Conservation (phyloP, 495 filamentous ascomycete genomes). For the Hypoxylon cercidicola region DNA sequence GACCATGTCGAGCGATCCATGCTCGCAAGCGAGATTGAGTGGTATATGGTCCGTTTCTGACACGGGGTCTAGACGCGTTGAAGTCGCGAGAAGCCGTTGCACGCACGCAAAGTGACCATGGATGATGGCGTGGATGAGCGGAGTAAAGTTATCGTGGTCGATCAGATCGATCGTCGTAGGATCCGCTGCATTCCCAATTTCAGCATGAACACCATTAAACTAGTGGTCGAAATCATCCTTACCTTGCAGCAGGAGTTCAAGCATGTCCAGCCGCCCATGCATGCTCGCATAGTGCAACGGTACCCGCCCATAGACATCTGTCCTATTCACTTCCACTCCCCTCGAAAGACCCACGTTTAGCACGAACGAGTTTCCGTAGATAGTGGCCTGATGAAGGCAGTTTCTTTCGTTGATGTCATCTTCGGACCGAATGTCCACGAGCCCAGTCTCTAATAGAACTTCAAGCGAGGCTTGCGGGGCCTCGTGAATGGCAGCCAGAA, state of each 20-base stretch:
- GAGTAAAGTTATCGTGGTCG: slow-evolving; percentile 97
- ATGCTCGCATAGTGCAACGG: slow-evolving; percentile 97
- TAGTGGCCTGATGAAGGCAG: slow-evolving; percentile 92
- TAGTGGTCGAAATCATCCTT: slow-evolving; percentile 23
- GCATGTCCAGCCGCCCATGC: slow-evolving; percentile 88
- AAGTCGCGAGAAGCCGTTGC: slow-evolving; percentile 72
- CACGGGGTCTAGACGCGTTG: slow-evolving; percentile 81
- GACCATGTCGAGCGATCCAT: slow-evolving; percentile 84
- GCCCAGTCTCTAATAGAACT: slow-evolving; percentile 77
- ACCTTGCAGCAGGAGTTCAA: slow-evolving; percentile 74
- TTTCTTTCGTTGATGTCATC: slow-evolving; percentile 98
- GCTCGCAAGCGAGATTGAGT: slow-evolving; percentile 91
- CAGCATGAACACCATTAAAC: slow-evolving; percentile 7
- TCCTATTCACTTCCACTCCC: slow-evolving; percentile 77
- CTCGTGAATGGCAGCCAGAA: slow-evolving; percentile 86
- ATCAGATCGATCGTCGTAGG: slow-evolving; percentile 78
- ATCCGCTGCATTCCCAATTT: slow-evolving; percentile 48
- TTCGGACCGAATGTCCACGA: slow-evolving; percentile 87
- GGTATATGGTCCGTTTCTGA: slow-evolving; percentile 92
- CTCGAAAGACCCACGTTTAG: slow-evolving; percentile 75
- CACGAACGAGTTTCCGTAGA: slow-evolving; percentile 83
- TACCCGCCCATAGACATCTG: slow-evolving; percentile 92
- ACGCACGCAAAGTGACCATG: slow-evolving; percentile 83
- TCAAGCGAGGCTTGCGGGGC: slow-evolving; percentile 81
- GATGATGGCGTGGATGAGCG: slow-evolving; percentile 93